Conservation (phyloP, 225 moss, liverwort and hornwort genomes). For the Rhytidiadelphus loreus region DNA sequence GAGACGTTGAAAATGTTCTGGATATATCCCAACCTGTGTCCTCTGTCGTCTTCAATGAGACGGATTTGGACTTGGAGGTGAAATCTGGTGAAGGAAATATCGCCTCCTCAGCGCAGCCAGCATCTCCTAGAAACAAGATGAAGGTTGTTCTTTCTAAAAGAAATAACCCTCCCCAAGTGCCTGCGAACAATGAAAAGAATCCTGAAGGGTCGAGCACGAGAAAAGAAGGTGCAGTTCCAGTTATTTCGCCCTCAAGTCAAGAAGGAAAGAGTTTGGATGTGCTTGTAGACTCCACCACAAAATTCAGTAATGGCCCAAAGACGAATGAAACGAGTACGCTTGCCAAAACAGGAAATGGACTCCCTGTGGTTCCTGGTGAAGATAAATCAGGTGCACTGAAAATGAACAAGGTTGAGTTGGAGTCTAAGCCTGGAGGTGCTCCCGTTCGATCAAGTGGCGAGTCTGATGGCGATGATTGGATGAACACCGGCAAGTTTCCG, state of each 20-base stretch:
- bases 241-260: not conserved
- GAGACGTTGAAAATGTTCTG: conserved; percentile 36
- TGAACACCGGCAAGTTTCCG: conserved; percentile 69
- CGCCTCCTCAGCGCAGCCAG: not conserved
- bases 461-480: conserved; percentile 72
- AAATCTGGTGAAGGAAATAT: not conserved
- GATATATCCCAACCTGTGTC: conserved; percentile 27
- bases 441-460: conserved; percentile 15
- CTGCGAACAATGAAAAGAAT: not conserved
- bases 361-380: not conserved
- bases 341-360: not conserved
- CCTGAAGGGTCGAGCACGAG: not conserved
- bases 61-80: conserved; percentile 33
- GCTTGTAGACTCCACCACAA: not conserved
- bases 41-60: conserved; percentile 20
- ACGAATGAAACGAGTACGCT: not conserved
- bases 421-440: not conserved
- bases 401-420: not conserved
- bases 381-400: not conserved
- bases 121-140: conserved; percentile 32
- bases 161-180: not conserved
- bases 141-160: conserved; percentile 33
- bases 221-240: conserved; percentile 11
- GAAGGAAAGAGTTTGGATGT: conserved; percentile 1
- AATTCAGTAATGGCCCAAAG: not conserved